These are phyloP conservation scores for Gaultheria prostrata DNA, from an alignment of 148 eudicot genomes.

Conservation along the genomic window DNA sequence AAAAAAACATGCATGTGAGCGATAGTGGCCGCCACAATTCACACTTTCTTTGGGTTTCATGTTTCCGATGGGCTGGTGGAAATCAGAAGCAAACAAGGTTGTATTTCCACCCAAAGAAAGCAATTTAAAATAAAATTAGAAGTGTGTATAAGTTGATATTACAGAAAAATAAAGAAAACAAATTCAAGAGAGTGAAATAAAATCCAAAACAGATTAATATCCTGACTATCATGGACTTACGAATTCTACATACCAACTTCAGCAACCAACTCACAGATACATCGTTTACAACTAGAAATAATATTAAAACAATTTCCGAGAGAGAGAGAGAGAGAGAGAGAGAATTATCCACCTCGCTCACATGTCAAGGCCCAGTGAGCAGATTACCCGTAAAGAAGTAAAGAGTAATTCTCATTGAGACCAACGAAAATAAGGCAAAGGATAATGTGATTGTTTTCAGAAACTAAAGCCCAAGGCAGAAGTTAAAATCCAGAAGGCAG, in stretches of 20 bases:
- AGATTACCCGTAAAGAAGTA: not conserved
- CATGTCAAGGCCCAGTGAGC: not conserved
- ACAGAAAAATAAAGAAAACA: slow-evolving; percentile 2
- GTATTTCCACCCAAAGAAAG: slow-evolving; percentile 3
- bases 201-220: not conserved
- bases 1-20: not conserved
- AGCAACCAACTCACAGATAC: not conserved
- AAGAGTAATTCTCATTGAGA: not conserved
- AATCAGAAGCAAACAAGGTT: not conserved
- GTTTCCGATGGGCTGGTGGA: not conserved
- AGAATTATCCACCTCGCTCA: too few relatives aligned
- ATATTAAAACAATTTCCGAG: not conserved
- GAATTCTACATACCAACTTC: not conserved
- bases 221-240: not conserved
- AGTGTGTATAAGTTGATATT: not conserved
- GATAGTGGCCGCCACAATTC: not conserved
- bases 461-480: slow-evolving; percentile 2
- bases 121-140: not conserved
- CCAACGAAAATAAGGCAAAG: not conserved
- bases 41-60: not conserved
- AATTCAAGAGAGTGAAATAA: not conserved
- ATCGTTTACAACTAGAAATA: not conserved
- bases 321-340: not conserved
- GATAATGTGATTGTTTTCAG: slow-evolving; percentile 3
- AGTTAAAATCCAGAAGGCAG: slow-evolving; percentile 12